Percentiles rank a stretch among this genome's conserved stretches.
Conservation (phyloP, 129 eudicot species). For the Lactuca saligna region DNA sequence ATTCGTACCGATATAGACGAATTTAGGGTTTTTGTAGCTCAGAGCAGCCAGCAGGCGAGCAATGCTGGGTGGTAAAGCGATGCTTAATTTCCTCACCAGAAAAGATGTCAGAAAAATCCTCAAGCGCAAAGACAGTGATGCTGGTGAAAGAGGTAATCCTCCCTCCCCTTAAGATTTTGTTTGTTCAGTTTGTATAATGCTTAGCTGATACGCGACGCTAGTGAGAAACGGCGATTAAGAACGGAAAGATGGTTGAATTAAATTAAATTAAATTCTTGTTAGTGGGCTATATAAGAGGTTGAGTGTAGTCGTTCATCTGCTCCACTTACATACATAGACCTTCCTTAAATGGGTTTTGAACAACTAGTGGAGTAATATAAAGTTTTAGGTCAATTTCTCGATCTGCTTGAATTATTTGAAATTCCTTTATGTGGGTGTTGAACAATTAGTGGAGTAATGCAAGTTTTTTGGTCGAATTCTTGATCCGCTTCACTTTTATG, state of each 20-base stretch:
- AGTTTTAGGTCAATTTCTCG: constrained; percentile 14
- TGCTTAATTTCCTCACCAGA: constrained; percentile 57
- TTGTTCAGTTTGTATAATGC: constrained; percentile 12
- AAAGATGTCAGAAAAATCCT: constrained; percentile 80
- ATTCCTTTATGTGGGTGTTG: background rate
- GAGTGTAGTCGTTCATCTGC: constrained; percentile 12
- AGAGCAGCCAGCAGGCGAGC: background rate
- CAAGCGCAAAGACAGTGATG: constrained; percentile 94
- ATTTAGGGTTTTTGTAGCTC: constrained; percentile 1
- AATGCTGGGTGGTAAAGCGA: constrained; percentile 44
- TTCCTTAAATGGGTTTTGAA: constrained; percentile 22
- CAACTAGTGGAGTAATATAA: background rate
- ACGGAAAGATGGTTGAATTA: background rate
- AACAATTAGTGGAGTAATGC: background rate
- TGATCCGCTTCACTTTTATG: background rate
- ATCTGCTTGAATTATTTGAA: background rate
- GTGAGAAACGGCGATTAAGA: background rate
- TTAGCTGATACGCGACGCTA: background rate
- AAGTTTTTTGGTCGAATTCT: background rate
- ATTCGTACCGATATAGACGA: background rate
- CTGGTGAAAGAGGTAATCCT: constrained; percentile 71
- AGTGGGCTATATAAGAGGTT: background rate
- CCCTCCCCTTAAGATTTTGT: background rate
- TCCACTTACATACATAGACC: background rate
- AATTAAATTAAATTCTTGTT: background rate